Evolutionary conservation across 495 filamentous ascomycete species (phyloP), one percentile per base, ranked within the genome.

Genomic region (Penicillium angulare): DNA sequence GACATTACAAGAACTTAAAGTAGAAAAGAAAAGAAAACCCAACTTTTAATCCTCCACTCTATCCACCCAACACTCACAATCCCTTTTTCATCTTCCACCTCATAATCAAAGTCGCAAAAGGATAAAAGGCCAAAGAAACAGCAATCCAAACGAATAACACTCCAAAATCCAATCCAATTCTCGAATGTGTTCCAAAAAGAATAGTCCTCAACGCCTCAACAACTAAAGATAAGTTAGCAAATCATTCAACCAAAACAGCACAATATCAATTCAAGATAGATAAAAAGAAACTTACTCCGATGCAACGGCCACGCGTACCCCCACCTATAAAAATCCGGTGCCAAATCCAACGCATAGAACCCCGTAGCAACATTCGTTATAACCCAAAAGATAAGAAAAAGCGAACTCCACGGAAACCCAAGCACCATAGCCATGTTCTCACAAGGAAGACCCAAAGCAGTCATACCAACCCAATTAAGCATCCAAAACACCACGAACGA

Each of bases 351-450:
- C 1, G 74, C 57, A 67, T 88, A 86, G 63, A 90, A 88, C 0
- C 74, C 72, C 0, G 83, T 86, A 0, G 76, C 64, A 3, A 88
- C 83, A 60, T 89, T 89, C 3, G 80, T 83, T 43, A 88, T 86
- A 22, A 88, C 82, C 86, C 85, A 89, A 60, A 88, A 89, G 50
- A 90, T 86, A 3, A 90, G 62, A 77, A 86, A 89, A 13, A 87
- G 67, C 1, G 83, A 76, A 8, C 81, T 86, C 80, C 81, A 89
- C 0, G 84, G 85, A 47, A 78, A 70, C 0, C 86, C 85, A 3
- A 87, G 59, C 12, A 87, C 55, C 84, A 88, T 89, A 0, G 79
- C 83, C 58, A 86, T 83, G 54, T 88, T 89, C 72, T 88, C 85
- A 50, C 83, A 86, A 0, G 85, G 84, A 3, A 88, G 68, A 0